Base-by-base conservation (phyloP, 2,329 filamentous ascomycete species). In the Colletotrichum sidae region DNA sequence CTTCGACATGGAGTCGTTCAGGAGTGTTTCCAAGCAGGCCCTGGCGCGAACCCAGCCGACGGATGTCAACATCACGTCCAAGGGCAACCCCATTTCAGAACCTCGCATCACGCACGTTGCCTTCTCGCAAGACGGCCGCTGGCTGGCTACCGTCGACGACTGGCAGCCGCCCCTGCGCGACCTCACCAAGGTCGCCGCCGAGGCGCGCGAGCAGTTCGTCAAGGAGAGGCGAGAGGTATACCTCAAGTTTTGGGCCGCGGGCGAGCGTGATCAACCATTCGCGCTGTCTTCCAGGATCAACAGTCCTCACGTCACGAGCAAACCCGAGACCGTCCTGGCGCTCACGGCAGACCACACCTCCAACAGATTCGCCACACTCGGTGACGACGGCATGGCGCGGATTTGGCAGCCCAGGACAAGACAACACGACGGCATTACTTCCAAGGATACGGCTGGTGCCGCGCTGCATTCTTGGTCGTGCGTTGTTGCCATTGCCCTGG, bases 91-190 rank as follows among this genome's bases (percentile, higher is more conserved):
- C 5, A 88, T 98, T 54, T 84, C 88, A 12, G 92, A 97, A 70
- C 95, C 96, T 1, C 87, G 91, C 67, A 86, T 97, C 51, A 90
- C 87, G 7, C 87, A 91, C 60, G 81, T 98, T 55, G 86, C 90
- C 47, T 88, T 96, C 70, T 95, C 92, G 47, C 81, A 86, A 54
- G 91, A 98, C 73, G 95, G 95, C 15, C 85, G 88, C 69, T 98
- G 95, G 94, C 85, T 99, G 62, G 94, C 92, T 5, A 97, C 93
- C 2, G 87, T 97, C 1, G 96, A 99, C 74, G 92, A 94, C 72
- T 99, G 96, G 96, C 85, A 86, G 55, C 94, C 94, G 1, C 88
- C 92, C 9, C 79, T 81, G 11, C 82, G 86, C 65, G 94, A 97
- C 73, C 78, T 92, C 12, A 84, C 87, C 44, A 84, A 73, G 49